Percentiles rank a stretch among this genome's conserved stretches.
Evolutionary conservation across 768 basidiomycete genomes (phyloP).

Genomic region (Collybia nuda): DNA sequence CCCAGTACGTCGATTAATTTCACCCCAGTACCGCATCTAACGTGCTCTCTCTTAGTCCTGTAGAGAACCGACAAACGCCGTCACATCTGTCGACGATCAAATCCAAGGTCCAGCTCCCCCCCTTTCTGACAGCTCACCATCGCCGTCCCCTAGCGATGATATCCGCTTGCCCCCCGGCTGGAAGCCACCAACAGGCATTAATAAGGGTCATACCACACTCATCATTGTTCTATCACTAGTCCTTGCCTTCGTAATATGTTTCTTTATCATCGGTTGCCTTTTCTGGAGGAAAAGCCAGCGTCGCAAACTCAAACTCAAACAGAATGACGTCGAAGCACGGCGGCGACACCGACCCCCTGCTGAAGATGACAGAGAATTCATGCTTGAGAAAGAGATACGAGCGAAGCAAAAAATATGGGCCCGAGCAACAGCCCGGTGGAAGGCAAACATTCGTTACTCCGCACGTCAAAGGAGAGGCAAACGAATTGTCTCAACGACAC

Average conservation of each 20-base stretch:
- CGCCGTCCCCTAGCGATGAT: constrained; percentile 22
- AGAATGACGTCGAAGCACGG: constrained; percentile 51
- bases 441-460: constrained; percentile 56
- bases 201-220: constrained; percentile 37
- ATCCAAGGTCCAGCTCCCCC: constrained; percentile 21
- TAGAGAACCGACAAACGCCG: constrained; percentile 22
- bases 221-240: constrained; percentile 61
- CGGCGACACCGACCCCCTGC: constrained; percentile 18
- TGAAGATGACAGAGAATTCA: constrained; percentile 29
- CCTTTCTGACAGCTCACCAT: constrained; percentile 15
- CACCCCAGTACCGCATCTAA: background rate
- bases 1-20: constrained; percentile 36
- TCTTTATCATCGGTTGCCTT: constrained; percentile 61
- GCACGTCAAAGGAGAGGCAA: constrained; percentile 58
- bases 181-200: constrained; percentile 25
- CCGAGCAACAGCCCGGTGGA: constrained; percentile 69
- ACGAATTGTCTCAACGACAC: constrained; percentile 23
- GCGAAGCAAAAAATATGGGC: constrained; percentile 62
- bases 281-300: constrained; percentile 53
- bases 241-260: constrained; percentile 59
- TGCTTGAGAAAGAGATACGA: constrained; percentile 44
- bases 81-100: constrained; percentile 30
- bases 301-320: constrained; percentile 31
- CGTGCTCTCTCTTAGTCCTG: constrained; percentile 16
- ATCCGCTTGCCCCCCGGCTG: constrained; percentile 55